Base-by-base conservation (phyloP, 306 rosid species). In the Prosopis cineraria region DNA sequence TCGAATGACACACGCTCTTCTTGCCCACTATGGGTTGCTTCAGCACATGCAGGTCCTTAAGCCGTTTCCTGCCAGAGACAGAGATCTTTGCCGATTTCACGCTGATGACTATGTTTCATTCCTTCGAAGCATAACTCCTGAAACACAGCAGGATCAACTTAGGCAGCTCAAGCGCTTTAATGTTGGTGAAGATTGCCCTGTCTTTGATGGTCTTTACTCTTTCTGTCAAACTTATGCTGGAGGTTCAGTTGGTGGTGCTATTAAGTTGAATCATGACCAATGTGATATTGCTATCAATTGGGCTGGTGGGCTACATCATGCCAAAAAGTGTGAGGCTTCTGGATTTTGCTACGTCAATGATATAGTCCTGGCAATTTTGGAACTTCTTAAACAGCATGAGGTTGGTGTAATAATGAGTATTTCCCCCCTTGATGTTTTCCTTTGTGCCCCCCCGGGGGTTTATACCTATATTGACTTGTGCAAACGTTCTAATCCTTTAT, bases 241-340 rank as follows among this genome's bases (percentile, higher is more conserved):
- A 56, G 97, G 97, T 53, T 92, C 97, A n/a, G 97, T 92, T 81
- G 97, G 97, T 73, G 97, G 97, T 65, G 91, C 97, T 19, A 89
- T 92, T 58, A 92, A 92, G 85, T 85, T 92, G 47, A 92, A 90
- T 40, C 97, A 92, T 67, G 94, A 87, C 31, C 87, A 83, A 60
- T 90, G 97, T 62, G 97, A 92, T 75, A 92, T 90, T 85, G 92
- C 97, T 71, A 85, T 92, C 74, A 92, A 92, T 74, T 92, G 96
- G 97, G 93, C 97, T 29, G 97, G 96, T 25, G 97, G 97, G 13
- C 79, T 92, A 78, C 97, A 92, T 74, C 97, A 92, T 83, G 97
- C 97, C 60, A 92, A 92, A 84, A 92, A 92, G 87, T 92, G 97
- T 14, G 97, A 92, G 83, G 97, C 97, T 43, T 92, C 95, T 60